Conservation (phyloP, 768 basidiomycete species). For the Russula vinacea region DNA sequence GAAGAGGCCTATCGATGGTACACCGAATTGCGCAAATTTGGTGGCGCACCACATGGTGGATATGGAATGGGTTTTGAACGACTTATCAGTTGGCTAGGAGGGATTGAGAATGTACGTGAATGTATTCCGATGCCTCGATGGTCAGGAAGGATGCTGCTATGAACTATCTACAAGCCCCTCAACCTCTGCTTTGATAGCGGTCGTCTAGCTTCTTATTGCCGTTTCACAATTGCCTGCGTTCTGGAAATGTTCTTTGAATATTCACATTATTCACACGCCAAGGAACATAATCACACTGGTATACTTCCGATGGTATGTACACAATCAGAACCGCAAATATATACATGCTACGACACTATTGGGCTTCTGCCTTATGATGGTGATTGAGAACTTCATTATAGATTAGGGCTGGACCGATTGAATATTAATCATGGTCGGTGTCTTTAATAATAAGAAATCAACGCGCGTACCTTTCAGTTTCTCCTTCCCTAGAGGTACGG, state of each 20-base stretch:
- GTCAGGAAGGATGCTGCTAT: slow-evolving; percentile 75
- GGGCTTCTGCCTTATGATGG: slow-evolving; percentile 12
- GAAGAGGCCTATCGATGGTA: slow-evolving; percentile 63
- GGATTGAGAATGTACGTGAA: slow-evolving; percentile 88
- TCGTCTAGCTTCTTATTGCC: neutral
- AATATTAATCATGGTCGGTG: neutral
- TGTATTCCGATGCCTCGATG: slow-evolving; percentile 90
- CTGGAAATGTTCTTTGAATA: neutral
- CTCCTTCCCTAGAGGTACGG: slow-evolving; percentile 61
- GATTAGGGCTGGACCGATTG: slow-evolving; percentile 23
- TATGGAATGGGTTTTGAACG: slow-evolving; percentile 97
- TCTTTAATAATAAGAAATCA: neutral
- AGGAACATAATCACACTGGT: slow-evolving; percentile 21
- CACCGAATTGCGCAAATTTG: slow-evolving; percentile 75
- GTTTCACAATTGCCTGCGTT: neutral
- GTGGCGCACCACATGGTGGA: slow-evolving; percentile 89
- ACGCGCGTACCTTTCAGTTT: slow-evolving; percentile 55
- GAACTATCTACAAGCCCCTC: slow-evolving; percentile 16
- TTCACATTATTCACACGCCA: neutral
- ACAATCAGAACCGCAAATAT: slow-evolving; percentile 9
- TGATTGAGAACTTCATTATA: slow-evolving; percentile 25
- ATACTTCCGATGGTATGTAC: slow-evolving; percentile 22
- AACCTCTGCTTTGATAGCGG: neutral
- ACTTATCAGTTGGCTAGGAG: slow-evolving; percentile 80
- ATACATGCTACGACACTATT: slow-evolving; percentile 19